Percentiles rank a stretch among this genome's conserved stretches.
Evolutionary conservation across 2,329 filamentous ascomycete genomes (phyloP).

Genomic region (Penicillium sp.): DNA sequence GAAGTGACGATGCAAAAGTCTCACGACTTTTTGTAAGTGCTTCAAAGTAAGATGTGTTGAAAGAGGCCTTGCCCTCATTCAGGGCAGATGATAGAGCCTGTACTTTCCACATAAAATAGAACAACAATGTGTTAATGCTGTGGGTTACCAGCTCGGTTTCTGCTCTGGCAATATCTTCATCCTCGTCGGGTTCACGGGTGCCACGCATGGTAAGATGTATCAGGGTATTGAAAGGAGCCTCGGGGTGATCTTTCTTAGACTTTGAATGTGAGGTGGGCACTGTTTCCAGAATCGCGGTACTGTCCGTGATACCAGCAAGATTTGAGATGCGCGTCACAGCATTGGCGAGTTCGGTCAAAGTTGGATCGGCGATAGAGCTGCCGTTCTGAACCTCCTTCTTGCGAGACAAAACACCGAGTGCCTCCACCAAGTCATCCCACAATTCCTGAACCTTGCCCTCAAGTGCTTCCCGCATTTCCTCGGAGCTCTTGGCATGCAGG

Average conservation of each 20-base stretch:
- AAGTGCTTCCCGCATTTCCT: conserved; percentile 83
- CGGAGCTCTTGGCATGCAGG: conserved; percentile 79
- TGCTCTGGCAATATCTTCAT: conserved; percentile 69
- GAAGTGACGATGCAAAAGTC: conserved; percentile 50
- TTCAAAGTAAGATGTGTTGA: conserved; percentile 64
- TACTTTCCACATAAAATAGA: conserved; percentile 96
- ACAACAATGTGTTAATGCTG: conserved; percentile 73
- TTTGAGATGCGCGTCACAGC: conserved; percentile 78
- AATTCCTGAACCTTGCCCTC: conserved; percentile 76
- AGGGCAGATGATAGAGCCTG: conserved; percentile 59
- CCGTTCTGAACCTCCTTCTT: conserved; percentile 71
- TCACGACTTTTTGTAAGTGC: conserved; percentile 65
- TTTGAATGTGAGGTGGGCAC: conserved; percentile 33
- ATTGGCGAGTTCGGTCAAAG: conserved; percentile 70
- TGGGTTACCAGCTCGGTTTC: conserved; percentile 78
- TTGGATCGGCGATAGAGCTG: conserved; percentile 64
- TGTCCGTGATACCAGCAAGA: conserved; percentile 76
- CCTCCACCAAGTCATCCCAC: conserved; percentile 80
- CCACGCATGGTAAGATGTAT: conserved; percentile 73
- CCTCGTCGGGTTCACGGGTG: conserved; percentile 60
- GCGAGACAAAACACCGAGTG: conserved; percentile 69
- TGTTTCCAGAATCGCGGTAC: conserved; percentile 71
- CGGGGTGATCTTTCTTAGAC: conserved; percentile 36
- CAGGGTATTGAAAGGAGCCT: conserved; percentile 64
- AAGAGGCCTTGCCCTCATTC: conserved; percentile 54